phyloP scores from a whole-genome alignment of 202 grass and related monocot genomes.

The Sporobolus alterniflorus region DNA sequence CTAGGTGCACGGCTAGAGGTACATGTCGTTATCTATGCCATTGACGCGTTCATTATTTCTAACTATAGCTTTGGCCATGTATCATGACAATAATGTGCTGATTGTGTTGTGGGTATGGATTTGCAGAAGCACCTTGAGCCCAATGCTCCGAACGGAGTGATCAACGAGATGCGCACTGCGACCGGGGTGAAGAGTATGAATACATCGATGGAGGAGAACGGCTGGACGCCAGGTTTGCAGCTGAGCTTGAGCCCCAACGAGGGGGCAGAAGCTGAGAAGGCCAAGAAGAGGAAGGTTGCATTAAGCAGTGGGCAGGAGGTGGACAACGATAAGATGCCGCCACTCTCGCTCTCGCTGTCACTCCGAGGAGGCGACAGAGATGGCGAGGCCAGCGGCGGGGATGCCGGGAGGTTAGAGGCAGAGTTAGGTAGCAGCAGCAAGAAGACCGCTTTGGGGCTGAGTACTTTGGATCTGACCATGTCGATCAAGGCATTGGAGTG shows the following conservation, averaged over 20 bases:
- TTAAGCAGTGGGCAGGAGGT: constrained; percentile 36
- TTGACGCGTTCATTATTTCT: neutral
- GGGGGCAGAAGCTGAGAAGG: constrained; percentile 1
- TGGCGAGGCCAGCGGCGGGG: neutral
- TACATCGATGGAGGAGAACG: constrained; percentile 15
- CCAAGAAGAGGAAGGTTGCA: constrained; percentile 33
- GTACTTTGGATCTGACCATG: constrained; percentile 99
- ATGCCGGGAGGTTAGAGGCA: constrained; percentile 36
- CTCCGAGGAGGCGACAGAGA: constrained; percentile 7
- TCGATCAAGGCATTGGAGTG: constrained; percentile 99
- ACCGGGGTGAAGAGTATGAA: constrained; percentile 33
- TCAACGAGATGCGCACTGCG: constrained; percentile 16
- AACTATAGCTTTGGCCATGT: neutral
- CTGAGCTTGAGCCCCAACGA: constrained; percentile 72
- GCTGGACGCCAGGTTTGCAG: constrained; percentile 58
- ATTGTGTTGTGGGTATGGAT: constrained; percentile 3
- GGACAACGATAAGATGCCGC: constrained; percentile 37
- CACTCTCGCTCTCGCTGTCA: constrained; percentile 71
- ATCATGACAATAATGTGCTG: neutral
- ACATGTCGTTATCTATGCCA: neutral
- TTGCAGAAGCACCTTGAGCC: constrained; percentile 40
- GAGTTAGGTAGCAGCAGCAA: constrained; percentile 59
- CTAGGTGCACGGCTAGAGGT: constrained; percentile 51
- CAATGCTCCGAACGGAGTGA: neutral
- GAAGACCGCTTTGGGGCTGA: constrained; percentile 84